Conservation (phyloP, 140 eudicot genomes). For the Ambrosia hybrid region DNA sequence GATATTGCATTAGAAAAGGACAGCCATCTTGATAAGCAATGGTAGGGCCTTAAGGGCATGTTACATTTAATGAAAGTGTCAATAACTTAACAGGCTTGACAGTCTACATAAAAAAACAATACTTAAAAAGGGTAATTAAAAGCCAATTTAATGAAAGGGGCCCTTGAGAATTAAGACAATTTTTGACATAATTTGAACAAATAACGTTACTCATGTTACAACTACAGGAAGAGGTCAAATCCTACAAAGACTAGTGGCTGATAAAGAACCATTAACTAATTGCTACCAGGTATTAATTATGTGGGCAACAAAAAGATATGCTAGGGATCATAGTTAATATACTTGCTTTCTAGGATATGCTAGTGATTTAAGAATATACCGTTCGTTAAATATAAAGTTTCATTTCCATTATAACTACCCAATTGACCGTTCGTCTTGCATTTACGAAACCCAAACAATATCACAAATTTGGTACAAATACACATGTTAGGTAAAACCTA, state of each 20-base stretch:
- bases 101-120: constrained; percentile 1
- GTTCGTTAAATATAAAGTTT: not conserved
- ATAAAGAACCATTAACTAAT: not conserved
- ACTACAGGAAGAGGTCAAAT: not conserved
- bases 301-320: not conserved
- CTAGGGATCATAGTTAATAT: not conserved
- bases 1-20: constrained; percentile 22
- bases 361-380: not conserved
- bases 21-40: constrained; percentile 20
- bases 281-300: constrained; percentile 7
- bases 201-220: not conserved
- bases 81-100: constrained; percentile 14
- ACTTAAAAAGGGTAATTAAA: not conserved
- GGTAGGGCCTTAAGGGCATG: constrained; percentile 14
- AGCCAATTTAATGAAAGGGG: constrained; percentile 1
- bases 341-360: constrained; percentile 6
- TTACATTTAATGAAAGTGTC: constrained; percentile 7
- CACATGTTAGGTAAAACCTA: constrained; percentile 13
- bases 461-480: constrained; percentile 16
- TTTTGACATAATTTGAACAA: constrained; percentile 1
- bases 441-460: constrained; percentile 9
- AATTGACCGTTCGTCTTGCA: not conserved
- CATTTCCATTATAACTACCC: not conserved
- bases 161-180: constrained; percentile 6
- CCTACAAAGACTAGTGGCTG: not conserved